Evolutionary conservation across 2,329 filamentous ascomycete genomes (phyloP).

Genomic region (Aspergillus unguis): DNA sequence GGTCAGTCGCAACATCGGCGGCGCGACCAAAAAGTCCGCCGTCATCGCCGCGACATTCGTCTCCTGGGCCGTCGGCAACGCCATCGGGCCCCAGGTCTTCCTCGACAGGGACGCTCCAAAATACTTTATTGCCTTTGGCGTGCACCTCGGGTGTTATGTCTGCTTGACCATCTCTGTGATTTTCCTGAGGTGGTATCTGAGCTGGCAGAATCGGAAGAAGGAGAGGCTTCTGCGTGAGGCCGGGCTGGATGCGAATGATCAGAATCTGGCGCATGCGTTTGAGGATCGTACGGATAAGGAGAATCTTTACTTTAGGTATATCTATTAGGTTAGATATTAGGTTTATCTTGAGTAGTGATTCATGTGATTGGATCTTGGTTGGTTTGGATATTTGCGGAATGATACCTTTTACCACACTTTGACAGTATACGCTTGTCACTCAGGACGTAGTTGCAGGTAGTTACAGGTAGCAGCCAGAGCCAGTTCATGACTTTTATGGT

Average conservation of each 20-base stretch:
- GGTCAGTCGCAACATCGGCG: constrained; percentile 66
- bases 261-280: constrained; percentile 52
- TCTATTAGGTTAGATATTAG: constrained; percentile 34
- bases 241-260: constrained; percentile 41
- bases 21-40: constrained; percentile 69
- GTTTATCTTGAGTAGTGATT: too few species aligned
- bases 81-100: constrained; percentile 66
- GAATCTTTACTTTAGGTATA: constrained; percentile 60
- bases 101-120: constrained; percentile 58
- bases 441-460: too few species aligned
- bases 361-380: too few species aligned
- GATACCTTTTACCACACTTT: too few species aligned
- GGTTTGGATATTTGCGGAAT: too few species aligned
- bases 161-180: constrained; percentile 58
- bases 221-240: constrained; percentile 47
- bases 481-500: too few species aligned
- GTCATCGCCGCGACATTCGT: constrained; percentile 68
- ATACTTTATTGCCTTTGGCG: constrained; percentile 67
- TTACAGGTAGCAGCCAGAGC: too few species aligned
- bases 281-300: constrained; percentile 63
- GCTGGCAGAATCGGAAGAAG: constrained; percentile 57
- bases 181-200: constrained; percentile 58
- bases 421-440: too few species aligned
- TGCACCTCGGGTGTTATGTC: constrained; percentile 66
- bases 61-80: constrained; percentile 66